A percentile compares a stretch with the other conserved stretches of the same genome.
Conservation (phyloP, 345 rosid species). For the Hibiscus tridactylites region DNA sequence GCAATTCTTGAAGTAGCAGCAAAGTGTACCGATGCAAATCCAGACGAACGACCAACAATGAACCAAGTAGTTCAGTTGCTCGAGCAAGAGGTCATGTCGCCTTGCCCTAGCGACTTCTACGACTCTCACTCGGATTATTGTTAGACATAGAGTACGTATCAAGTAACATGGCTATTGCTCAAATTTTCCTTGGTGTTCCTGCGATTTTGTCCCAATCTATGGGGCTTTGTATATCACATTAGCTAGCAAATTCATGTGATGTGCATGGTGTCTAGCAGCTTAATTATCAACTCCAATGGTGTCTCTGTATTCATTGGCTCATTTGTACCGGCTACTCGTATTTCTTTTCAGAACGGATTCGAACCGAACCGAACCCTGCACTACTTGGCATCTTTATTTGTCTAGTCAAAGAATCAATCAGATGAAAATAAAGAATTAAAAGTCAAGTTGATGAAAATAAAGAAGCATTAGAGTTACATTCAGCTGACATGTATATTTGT, state of each 20-base stretch:
- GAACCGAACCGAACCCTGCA: background rate
- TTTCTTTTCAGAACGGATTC: background rate
- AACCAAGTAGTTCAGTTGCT: slow-evolving; percentile 80
- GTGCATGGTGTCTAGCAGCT: background rate
- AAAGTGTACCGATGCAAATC: slow-evolving; percentile 72
- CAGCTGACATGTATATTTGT: background rate
- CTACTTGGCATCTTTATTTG: background rate
- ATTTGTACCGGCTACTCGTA: background rate
- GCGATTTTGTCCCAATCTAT: slow-evolving; percentile 8
- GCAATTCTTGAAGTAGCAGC: slow-evolving; percentile 74
- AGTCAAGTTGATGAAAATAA: background rate
- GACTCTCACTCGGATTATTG: slow-evolving; percentile 84
- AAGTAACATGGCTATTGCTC: background rate
- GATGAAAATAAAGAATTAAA: background rate
- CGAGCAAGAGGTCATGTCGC: slow-evolving; percentile 90
- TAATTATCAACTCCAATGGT: background rate
- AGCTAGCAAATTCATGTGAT: background rate
- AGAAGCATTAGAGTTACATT: background rate
- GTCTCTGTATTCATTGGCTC: background rate
- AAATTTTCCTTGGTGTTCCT: background rate
- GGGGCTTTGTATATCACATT: slow-evolving; percentile 10
- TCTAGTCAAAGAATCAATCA: background rate
- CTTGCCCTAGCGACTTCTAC: slow-evolving; percentile 78
- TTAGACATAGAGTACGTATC: slow-evolving; percentile 2
- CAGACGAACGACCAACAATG: slow-evolving; percentile 79